Evolutionary conservation across 805 yeast genomes (phyloP).

Genomic region (Ogataea pignaliae): DNA sequence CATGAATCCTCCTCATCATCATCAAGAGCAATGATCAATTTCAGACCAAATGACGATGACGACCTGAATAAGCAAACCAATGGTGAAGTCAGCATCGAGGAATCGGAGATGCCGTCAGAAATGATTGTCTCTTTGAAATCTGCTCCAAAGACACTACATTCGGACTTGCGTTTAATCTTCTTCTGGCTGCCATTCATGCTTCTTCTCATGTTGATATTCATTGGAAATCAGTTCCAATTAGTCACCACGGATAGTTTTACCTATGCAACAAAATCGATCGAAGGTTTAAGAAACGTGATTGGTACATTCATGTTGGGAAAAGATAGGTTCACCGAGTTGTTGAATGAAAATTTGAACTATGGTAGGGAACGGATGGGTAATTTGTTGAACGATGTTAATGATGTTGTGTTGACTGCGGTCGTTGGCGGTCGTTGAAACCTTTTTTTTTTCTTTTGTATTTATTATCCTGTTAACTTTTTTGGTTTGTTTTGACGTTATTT

Average conservation of each 20-base stretch:
- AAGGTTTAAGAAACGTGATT: conserved; percentile 37
- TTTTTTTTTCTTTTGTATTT: not conserved
- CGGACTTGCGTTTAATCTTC: conserved; percentile 80
- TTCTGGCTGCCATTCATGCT: conserved; percentile 86
- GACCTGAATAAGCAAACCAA: not conserved
- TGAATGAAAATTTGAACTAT: conserved; percentile 31
- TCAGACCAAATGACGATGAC: conserved; percentile 22
- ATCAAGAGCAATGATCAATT: conserved; percentile 25
- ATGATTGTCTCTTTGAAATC: conserved; percentile 21
- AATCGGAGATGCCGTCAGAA: not conserved
- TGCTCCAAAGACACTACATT: conserved; percentile 43
- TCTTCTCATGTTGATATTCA: conserved; percentile 41
- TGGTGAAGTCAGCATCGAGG: conserved; percentile 1
- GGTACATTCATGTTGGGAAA: conserved; percentile 52
- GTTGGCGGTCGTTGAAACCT: conserved; percentile 14
- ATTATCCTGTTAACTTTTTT: too few relatives aligned
- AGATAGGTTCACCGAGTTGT: conserved; percentile 28
- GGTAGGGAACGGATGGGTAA: conserved; percentile 30
- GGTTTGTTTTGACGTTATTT: too few relatives aligned
- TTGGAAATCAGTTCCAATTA: conserved; percentile 26
- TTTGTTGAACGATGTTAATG: conserved; percentile 37
- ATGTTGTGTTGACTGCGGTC: conserved; percentile 36
- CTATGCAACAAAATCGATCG: conserved; percentile 29
- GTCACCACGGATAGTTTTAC: conserved; percentile 18
- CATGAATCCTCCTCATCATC: conserved; percentile 27